Base-by-base conservation (phyloP, 345 rosid species). In the Gossypium arboreum region DNA sequence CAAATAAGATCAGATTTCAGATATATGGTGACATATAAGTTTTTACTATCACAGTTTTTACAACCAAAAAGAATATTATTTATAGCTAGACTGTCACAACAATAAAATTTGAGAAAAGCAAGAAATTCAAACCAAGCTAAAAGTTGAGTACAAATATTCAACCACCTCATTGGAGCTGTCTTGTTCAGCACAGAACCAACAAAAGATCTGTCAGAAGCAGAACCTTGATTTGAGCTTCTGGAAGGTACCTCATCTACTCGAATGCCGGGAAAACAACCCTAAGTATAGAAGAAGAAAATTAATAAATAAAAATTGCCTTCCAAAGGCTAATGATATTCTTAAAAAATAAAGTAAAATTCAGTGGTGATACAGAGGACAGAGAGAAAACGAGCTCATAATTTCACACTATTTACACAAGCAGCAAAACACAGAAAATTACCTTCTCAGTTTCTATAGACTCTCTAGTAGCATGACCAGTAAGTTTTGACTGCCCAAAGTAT, bases 81-180 rank as follows among this genome's bases (percentile, higher is more conserved):
- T 10, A 24, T 68, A 50, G 58, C 43, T 25, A 24, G 62, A 1
- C 27, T 15, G 13, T 18, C 63, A 22, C 16, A 60, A 58, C 25
- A 16, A 62, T 20, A 75, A 50, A 56, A 56, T 0, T 57, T 18
- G 61, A 57, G 61, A 57, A 57, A 57, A 57, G 13, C 61, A 57
- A 57, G 61, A 57, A 57, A 57, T 34, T 51, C 71, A 67, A 13
- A n/a, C 17, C 69, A 78, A 71, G 39, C 50, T 44, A 69, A 39
- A 20, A 22, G 51, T 25, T 20, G 47, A 61, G 12, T 71, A 9
- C 15, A 58, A 63, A 62, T 50, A 39, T 67, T 69, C 20, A 65
- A 77, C 77, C 85, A 92, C 98, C 97, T 94, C 61, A 87, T 79
- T 25, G 85, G 77, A 79, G 80, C 77, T 51, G 80, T 79, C 81